A percentile compares a stretch with the other conserved stretches of the same genome.
phyloP scores from a whole-genome alignment of 2,329 filamentous ascomycete species.

The Raffaelea arxii region DNA sequence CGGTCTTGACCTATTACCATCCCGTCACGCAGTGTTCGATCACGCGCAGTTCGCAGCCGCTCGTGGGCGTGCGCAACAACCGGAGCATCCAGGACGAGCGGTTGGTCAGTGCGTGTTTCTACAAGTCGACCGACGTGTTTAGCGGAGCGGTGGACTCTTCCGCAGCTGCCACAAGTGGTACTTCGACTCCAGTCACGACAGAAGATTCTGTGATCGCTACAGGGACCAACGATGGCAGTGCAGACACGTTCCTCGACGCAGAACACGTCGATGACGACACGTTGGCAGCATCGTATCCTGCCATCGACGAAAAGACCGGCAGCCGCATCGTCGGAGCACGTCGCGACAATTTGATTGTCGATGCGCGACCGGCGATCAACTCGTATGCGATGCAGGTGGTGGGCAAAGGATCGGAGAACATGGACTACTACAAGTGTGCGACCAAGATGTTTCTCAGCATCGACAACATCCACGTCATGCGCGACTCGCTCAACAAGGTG shows the following conservation, averaged over 20 bases:
- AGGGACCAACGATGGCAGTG: not conserved
- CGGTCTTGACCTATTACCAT: conserved; percentile 87
- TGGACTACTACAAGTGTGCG: conserved; percentile 92
- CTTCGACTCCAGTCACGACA: too few relatives aligned
- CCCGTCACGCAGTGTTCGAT: conserved; percentile 95
- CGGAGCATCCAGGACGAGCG: conserved; percentile 94
- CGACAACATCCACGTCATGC: conserved; percentile 98
- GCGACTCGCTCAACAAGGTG: conserved; percentile 78
- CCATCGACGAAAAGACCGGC: conserved; percentile 49
- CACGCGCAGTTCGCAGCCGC: conserved; percentile 84
- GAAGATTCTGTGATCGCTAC: not conserved
- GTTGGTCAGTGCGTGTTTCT: conserved; percentile 85
- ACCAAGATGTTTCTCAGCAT: conserved; percentile 90
- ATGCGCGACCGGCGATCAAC: conserved; percentile 89
- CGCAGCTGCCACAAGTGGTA: not conserved
- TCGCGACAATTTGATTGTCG: conserved; percentile 88
- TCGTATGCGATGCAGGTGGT: conserved; percentile 90
- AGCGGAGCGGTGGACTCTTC: conserved; percentile 18
- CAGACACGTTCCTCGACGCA: conserved; percentile 40
- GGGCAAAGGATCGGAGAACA: conserved; percentile 91
- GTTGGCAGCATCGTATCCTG: conserved; percentile 39
- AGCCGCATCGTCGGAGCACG: conserved; percentile 72
- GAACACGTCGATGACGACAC: conserved; percentile 63
- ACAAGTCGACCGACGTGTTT: conserved; percentile 45
- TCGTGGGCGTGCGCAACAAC: conserved; percentile 77